Conservation (phyloP, 1,284 basidiomycete genomes). For the Ceratobasidium sp. region DNA sequence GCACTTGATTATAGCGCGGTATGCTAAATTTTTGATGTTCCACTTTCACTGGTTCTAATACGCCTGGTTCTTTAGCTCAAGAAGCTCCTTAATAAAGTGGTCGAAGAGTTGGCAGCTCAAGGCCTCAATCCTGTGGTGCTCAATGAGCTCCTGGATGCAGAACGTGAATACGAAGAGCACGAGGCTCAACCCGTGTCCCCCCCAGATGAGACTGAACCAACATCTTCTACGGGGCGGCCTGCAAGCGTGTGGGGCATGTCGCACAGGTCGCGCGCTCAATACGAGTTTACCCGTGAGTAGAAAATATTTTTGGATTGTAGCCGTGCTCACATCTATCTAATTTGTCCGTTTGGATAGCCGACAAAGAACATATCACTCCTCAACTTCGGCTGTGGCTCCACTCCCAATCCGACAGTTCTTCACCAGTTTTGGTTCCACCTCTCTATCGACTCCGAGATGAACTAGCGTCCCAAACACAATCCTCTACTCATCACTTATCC, state of each 20-base stretch:
- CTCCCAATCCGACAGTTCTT: conserved; percentile 17
- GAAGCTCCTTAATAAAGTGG: conserved; percentile 90
- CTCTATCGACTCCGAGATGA: neutral
- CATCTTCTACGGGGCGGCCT: neutral
- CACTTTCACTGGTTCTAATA: neutral
- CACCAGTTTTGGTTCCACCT: neutral
- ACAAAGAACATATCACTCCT: conserved; percentile 62
- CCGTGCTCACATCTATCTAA: conserved; percentile 55
- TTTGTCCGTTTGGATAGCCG: conserved; percentile 53
- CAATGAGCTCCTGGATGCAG: conserved; percentile 59
- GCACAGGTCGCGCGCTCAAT: conserved; percentile 30
- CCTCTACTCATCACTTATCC: neutral
- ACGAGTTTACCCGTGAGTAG: conserved; percentile 26
- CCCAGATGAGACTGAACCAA: conserved; percentile 2
- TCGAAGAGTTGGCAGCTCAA: conserved; percentile 79
- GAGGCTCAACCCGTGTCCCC: conserved; percentile 44
- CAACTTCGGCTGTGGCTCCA: conserved; percentile 63
- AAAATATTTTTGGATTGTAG: neutral
- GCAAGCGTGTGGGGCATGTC: conserved; percentile 4
- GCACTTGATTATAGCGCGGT: conserved; percentile 91
- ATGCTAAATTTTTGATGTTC: conserved; percentile 46
- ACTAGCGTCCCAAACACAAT: neutral
- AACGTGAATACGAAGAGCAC: conserved; percentile 48
- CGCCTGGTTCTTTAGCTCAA: conserved; percentile 72
- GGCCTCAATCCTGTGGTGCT: conserved; percentile 75